Base-by-base conservation (phyloP, 768 basidiomycete genomes). In the Inosperma sp. region DNA sequence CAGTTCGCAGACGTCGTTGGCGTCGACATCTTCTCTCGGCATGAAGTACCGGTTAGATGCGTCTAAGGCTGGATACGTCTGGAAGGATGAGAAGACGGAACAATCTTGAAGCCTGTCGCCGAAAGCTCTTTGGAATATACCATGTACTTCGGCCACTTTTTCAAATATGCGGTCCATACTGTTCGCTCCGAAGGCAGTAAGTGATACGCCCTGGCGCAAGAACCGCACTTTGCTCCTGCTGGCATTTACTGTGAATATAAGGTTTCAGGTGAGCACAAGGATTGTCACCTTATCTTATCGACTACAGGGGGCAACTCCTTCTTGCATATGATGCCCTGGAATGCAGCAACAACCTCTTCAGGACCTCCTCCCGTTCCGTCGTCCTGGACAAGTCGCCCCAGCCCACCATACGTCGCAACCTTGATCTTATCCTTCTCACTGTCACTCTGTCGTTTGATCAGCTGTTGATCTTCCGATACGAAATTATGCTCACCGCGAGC, bases 21-120 rank as follows among this genome's bases (percentile, higher is more conserved):
- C 17, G 2, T n/a, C 21, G 3, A 13, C 44, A 5, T 9, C n/a
- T 2, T 7, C 9, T 7, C 7, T 35, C 2, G 34, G 31, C 2
- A 45, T 46, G 17, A 52, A 36, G 27, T 52, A 52, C 16, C 44
- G 27, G 23, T 44, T 39, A 21, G 25, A 23, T 6, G 44, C 43
- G 19, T 52, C 51, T 6, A 52, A 4, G 17, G 51, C 44, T 7
- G 7, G 2, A 19, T 5, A 26, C 12, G n/a, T 23, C 5, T 39
- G 7, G 31, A 19, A 27, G 5, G 10, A 25, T 4, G 30, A 17
- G 12, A 44, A 30, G 14, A 13, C 25, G 9, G 21, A 35, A 13
- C 9, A 17, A 14, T 52, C 31, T 25, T 23, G 29, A 7, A 14
- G 25, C 2, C 31, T 13, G 14, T 46, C 51, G 8, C 22, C 44